Evolutionary conservation across 2,329 filamentous ascomycete genomes (phyloP), one percentile per base, ranked within the genome.

Genomic region (Colletotrichum coccodes): DNA sequence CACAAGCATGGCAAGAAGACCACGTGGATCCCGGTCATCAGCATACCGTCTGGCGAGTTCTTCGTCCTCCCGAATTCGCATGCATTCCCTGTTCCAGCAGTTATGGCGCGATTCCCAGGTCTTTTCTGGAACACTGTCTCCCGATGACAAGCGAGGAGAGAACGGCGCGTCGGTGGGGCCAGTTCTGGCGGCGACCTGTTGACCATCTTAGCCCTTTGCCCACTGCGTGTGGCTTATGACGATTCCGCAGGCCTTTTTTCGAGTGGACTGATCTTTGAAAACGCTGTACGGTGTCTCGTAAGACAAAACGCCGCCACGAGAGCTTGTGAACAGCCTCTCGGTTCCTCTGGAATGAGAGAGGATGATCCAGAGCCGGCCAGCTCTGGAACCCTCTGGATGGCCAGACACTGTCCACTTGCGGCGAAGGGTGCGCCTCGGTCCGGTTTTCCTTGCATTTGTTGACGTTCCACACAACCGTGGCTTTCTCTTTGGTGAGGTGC

Each of bases 221-320:
- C 4, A 21, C 28, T 8, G 6, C 12, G 21, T 18, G 26, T 44
- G 18, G 23, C 40, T 26, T 21, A 16, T 38, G 57, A 21, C 16
- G 14, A 14, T 36, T 54, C 6, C 14, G 34, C 32, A 21, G 18
- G 2, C 40, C 28, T 53, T 38, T 26, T 59, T 40, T 59, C 40
- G 11, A 8, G 26, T 58, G 59, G 36, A 38, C 36, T 64, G 53
- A 59, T 54, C 47, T 59, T 38, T 53, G 40, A 46, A 65, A 64
- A 56, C 65, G 53, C 40, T 65, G 40, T 18, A 32, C 46, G 28
- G 54, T 52, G 5, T 54, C 53, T 26, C 60, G 34, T 16, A 18
- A 47, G 47, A 60, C 47, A 54, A 53, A 68, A 36, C 32, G 11
- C 12, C 60, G 60, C 54, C 60, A 59, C 53, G 11, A 23, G 53